Evolutionary conservation across 306 rosid genomes (phyloP).

Genomic region (Citrullus mucosospermus): DNA sequence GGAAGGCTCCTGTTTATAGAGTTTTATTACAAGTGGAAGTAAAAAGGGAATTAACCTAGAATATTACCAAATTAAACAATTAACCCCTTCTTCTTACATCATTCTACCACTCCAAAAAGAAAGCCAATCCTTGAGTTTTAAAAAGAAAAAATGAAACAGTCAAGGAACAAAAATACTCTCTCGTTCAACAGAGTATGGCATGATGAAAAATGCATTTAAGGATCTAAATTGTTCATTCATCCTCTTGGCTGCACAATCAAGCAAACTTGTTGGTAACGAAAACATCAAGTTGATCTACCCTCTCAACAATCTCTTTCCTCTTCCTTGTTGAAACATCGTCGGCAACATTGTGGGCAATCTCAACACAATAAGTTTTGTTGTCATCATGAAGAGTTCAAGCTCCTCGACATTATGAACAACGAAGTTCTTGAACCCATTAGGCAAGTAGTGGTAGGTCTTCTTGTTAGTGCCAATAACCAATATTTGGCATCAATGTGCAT

Average conservation of each 20-base stretch:
- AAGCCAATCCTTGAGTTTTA: too few relatives aligned
- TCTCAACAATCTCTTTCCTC: conserved; percentile 41
- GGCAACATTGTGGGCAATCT: conserved; percentile 20
- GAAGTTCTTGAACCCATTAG: conserved; percentile 51
- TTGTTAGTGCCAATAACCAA: conserved; percentile 36
- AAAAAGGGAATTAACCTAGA: too few relatives aligned
- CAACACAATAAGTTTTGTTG: conserved; percentile 43
- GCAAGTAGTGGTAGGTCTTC: conserved; percentile 41
- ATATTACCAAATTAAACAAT: too few relatives aligned
- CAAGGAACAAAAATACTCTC: too few relatives aligned
- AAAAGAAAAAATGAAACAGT: too few relatives aligned
- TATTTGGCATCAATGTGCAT: conserved; percentile 44
- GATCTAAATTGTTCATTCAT: conserved; percentile 23
- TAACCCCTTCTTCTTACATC: too few relatives aligned
- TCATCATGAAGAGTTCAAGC: conserved; percentile 36
- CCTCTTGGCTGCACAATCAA: conserved; percentile 31
- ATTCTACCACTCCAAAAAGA: too few relatives aligned
- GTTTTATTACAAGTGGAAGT: too few relatives aligned
- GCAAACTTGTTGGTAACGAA: conserved; percentile 47
- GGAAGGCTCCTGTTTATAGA: too few relatives aligned
- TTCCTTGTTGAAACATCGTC: conserved; percentile 35
- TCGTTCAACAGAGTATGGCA: background rate
- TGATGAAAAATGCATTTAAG: background rate
- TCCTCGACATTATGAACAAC: conserved; percentile 44
- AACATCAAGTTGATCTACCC: conserved; percentile 51